Evolutionary conservation across 306 rosid genomes (phyloP), one percentile per base, ranked within the genome.

Genomic region (Cicer yamashitae): DNA sequence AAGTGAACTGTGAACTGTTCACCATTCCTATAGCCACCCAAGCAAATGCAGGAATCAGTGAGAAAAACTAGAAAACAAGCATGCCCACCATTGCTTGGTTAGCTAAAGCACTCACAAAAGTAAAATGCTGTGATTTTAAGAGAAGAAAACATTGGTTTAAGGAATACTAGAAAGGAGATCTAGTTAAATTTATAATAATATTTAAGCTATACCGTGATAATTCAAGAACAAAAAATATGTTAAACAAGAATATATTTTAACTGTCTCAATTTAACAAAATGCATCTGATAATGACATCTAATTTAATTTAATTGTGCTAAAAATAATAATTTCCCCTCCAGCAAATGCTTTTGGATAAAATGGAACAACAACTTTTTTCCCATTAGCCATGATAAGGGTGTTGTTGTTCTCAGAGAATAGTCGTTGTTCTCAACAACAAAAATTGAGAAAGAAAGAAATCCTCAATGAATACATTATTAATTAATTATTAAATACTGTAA

Each of bases 201-300:
- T 63, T 14, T 15, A 67, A 75, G 20, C 8, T 54, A 64, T 14
- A 22, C 50, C 34, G 22, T 25, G 69, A 63, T 62, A 14, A 62
- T 46, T 17, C 25, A 70, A 10, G 50, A 44, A 50, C 62, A 73
- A 64, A 20, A 44, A 77, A 57, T 30, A 44, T 39, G 38, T n/a
- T 59, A 40, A 11, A 68, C 14, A 50, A 64, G 9, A 71, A 54
- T 52, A 78, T 54, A 25, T 79, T 79, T 74, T 9, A 74, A 14
- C 1, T n/a, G 64, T 46, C 14, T 52, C 39, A 18, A 13, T 64
- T 74, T 50, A 22, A 25, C 45, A 75, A 57, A 47, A 47, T 53
- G 61, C 43, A 22, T 72, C 67, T 7, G 10, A 34, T 1, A 22
- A 53, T 60, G 79, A 18, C 54, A 48, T 67, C 56, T 77, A 53